A percentile compares a stretch with the other conserved stretches of the same genome.
phyloP scores from a whole-genome alignment of 1,284 basidiomycete genomes.

The Vanrija humicola region DNA sequence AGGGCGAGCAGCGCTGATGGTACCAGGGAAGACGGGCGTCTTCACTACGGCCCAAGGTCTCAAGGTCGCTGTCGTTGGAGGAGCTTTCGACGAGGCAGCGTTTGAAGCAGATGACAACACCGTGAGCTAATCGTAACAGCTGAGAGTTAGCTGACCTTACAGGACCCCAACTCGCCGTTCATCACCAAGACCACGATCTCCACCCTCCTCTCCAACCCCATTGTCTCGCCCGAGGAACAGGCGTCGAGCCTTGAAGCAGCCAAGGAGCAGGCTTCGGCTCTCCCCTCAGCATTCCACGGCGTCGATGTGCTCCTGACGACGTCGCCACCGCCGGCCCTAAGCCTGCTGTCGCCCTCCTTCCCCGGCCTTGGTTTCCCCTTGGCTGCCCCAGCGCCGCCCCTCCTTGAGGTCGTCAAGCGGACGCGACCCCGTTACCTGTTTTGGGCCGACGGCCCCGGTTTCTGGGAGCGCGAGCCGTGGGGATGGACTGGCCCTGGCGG shows the following conservation, averaged over 20 bases:
- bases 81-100: conserved; percentile 62
- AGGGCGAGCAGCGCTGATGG: too few species aligned
- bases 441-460: conserved; percentile 57
- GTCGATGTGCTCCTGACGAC: conserved; percentile 82
- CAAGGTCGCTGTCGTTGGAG: conserved; percentile 79
- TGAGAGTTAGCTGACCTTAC: conserved; percentile 36
- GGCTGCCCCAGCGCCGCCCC: conserved; percentile 55
- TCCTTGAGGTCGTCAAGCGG: conserved; percentile 62
- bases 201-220: conserved; percentile 56
- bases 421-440: conserved; percentile 48
- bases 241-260: conserved; percentile 65
- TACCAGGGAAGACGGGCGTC: conserved; percentile 71
- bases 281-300: conserved; percentile 53
- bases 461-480: conserved; percentile 91
- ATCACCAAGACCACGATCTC: conserved; percentile 66
- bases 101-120: conserved; percentile 43
- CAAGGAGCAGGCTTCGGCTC: conserved; percentile 62
- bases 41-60: conserved; percentile 78
- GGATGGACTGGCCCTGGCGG: conserved; percentile 67
- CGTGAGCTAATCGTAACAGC: neutral
- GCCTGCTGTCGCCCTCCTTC: conserved; percentile 60
- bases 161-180: conserved; percentile 65
- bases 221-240: conserved; percentile 49
- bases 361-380: conserved; percentile 49
- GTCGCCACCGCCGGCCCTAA: conserved; percentile 67